Evolutionary conservation across 345 rosid genomes (phyloP).

Genomic region (Dimocarpus longan): DNA sequence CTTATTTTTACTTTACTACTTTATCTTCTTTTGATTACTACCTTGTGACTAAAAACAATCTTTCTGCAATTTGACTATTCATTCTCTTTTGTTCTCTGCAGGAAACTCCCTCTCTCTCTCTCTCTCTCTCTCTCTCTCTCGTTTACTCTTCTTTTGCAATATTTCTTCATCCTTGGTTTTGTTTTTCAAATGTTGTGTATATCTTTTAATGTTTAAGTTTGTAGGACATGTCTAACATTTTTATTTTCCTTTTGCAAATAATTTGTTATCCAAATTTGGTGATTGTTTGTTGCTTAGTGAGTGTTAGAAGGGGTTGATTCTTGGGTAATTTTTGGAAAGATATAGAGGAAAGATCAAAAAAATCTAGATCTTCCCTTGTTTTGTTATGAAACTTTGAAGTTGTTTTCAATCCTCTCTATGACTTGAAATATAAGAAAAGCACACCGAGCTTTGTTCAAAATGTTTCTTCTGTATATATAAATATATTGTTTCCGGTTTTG

Average conservation of each 20-base stretch:
- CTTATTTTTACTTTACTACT: slow-evolving; percentile 23
- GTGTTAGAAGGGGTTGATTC: not conserved
- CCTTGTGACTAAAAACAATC: slow-evolving; percentile 29
- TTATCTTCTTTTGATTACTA: slow-evolving; percentile 39
- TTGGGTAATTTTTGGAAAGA: not conserved
- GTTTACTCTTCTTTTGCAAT: not conserved
- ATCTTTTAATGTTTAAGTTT: not conserved
- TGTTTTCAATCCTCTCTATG: slow-evolving; percentile 18
- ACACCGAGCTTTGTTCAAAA: slow-evolving; percentile 18
- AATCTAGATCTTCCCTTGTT: slow-evolving; percentile 26
- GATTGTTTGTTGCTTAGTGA: slow-evolving; percentile 6
- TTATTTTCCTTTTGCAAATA: not conserved
- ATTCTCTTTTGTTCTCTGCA: not conserved
- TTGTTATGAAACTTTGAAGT: slow-evolving; percentile 8
- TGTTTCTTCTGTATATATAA: slow-evolving; percentile 10
- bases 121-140: not conserved
- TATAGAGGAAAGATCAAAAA: slow-evolving; percentile 8
- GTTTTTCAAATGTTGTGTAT: not conserved
- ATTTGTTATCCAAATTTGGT: not conserved
- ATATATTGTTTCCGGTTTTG: slow-evolving; percentile 2
- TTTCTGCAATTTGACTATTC: slow-evolving; percentile 11
- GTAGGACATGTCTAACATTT: not conserved
- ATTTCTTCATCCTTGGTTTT: not conserved
- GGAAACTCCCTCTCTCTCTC: not conserved
- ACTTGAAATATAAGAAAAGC: slow-evolving; percentile 50